Evolutionary conservation across 2,329 filamentous ascomycete species (phyloP), one percentile per base, ranked within the genome.

Genomic region (Nemania sp.): DNA sequence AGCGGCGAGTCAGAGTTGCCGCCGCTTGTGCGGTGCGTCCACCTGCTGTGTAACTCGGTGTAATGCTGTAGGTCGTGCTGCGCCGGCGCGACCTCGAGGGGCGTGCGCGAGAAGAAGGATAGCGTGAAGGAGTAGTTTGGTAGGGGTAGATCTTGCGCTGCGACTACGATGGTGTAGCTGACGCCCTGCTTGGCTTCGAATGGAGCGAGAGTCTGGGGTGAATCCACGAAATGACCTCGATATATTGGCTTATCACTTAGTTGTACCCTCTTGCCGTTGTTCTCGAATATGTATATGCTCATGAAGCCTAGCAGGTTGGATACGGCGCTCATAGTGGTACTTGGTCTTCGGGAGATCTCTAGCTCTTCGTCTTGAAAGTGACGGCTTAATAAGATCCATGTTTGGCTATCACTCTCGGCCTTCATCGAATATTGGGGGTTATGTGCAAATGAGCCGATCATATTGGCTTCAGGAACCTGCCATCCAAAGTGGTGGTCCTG

Each of bases 401-500:
- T 86, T 0, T 84, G 85, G 0, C 89, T 91, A 4, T 86, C 84
- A 4, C 80, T 80, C 1, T 85, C 80, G 0, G 89, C 89, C 13
- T 84, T 83, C 11, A 93, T 82, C 20, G 93, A 89, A 76, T 92
- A 97, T 70, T 94, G 92, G 0, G 89, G 89, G 64, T 92, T 91
- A 59, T 89, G 85, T 2, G 86, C 85, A 57, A 91, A 84, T 2
- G 87, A 89, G n/a, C 84, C 82, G 8, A 84, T 79, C 72, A 86
- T 81, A 47, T 81, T 84, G 49, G 80, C 78, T 32, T 77, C 78
- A 22, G 85, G 81, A 41, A 89, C 81, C 1, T 90, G 86, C 96
- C 96, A 99, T 1, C 86, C 85, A 76, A 98, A 97, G 80, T 99
- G 96, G 64, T 94, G 89, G 74, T 99, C 94, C 78, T 97, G 91